Evolutionary conservation across 192 early-diverging fungal genomes (phyloP).

Genomic region (Funneliformis geosporum): DNA sequence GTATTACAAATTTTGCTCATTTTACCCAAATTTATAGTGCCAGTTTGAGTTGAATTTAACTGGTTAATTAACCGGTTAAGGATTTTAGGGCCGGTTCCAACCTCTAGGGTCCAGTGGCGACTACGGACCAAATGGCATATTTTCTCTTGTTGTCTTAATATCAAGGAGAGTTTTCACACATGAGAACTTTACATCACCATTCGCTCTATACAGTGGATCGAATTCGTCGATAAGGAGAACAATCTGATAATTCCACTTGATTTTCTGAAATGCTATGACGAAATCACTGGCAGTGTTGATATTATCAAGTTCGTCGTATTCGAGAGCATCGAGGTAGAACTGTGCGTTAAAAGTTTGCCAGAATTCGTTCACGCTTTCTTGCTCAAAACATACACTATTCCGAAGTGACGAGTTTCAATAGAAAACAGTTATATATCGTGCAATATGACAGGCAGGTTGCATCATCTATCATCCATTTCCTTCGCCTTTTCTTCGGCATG

Average conservation of each 20-base stretch:
- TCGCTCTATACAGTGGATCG: too few species aligned
- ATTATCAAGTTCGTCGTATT: background rate
- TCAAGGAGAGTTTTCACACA: conserved; percentile 28
- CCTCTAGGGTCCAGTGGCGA: conserved; percentile 30
- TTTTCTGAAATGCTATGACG: too few species aligned
- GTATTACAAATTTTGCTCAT: too few species aligned
- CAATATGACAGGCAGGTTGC: too few species aligned
- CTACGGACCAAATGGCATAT: conserved; percentile 7
- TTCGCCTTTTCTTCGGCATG: too few species aligned
- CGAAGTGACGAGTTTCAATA: too few species aligned
- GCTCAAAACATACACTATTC: conserved; percentile 28
- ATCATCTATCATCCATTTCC: too few species aligned
- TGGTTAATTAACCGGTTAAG: too few species aligned
- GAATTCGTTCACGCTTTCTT: conserved; percentile 13
- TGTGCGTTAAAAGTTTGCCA: conserved; percentile 16
- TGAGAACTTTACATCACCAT: conserved; percentile 1
- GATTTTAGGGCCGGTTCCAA: too few species aligned
- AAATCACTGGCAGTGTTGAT: conserved; percentile 15
- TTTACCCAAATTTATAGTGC: too few species aligned
- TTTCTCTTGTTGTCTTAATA: conserved; percentile 1
- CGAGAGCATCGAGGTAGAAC: background rate
- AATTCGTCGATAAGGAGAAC: conserved; percentile 30
- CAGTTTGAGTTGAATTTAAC: too few species aligned
- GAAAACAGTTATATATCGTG: background rate
- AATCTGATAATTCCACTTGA: background rate